Evolutionary conservation across 306 rosid species (phyloP).

Genomic region (Quercus engelmannii): DNA sequence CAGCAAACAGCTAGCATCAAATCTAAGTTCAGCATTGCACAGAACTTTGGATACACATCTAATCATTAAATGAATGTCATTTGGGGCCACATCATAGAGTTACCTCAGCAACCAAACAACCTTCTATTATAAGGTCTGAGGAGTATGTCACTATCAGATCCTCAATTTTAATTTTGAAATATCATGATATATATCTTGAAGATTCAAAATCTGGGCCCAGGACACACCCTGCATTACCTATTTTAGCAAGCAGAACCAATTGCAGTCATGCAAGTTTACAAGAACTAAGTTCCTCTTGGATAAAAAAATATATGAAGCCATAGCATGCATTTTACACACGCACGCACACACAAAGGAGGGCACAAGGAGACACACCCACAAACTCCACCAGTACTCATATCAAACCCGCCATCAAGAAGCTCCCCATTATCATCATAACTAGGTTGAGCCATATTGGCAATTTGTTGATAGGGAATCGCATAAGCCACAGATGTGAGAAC

Average conservation of each 20-base stretch:
- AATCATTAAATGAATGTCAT: background rate
- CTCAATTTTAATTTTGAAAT: background rate
- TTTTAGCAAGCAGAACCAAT: too few species aligned
- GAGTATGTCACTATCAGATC: too few species aligned
- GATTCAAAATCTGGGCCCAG: too few species aligned
- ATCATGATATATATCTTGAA: background rate
- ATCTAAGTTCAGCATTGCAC: too few species aligned
- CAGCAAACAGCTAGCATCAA: too few species aligned
- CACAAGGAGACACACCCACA: conserved; percentile 61
- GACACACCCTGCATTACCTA: too few species aligned
- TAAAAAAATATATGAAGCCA: background rate
- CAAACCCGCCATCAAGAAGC: conserved; percentile 94
- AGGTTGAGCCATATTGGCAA: conserved; percentile 71
- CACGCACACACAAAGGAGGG: background rate
- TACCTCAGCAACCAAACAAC: background rate
- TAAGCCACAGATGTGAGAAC: conserved; percentile 58
- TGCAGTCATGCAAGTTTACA: too few species aligned
- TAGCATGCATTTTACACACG: background rate
- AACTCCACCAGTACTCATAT: conserved; percentile 84
- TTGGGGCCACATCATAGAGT: background rate
- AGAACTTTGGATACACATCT: background rate
- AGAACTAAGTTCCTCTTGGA: background rate
- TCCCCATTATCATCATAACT: conserved; percentile 67
- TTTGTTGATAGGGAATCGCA: conserved; percentile 61
- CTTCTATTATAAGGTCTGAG: background rate